A percentile compares a stretch with the other conserved stretches of the same genome.
Evolutionary conservation across 1,284 basidiomycete genomes (phyloP).

Genomic region (Meira nashicola): DNA sequence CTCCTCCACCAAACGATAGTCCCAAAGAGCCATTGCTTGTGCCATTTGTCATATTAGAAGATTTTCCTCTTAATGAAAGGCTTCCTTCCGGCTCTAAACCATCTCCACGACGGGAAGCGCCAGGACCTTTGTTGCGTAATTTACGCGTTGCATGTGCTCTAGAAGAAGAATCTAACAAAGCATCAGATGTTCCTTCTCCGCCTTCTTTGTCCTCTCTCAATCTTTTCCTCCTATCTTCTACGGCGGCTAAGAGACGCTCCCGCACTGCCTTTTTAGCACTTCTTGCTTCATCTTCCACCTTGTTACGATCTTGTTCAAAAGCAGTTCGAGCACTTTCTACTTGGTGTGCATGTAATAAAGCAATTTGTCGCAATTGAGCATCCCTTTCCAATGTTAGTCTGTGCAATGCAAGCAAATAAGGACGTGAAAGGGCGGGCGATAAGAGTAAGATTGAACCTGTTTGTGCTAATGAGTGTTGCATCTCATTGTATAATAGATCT

Average conservation of each 20-base stretch:
- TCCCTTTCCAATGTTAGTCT: slow-evolving; percentile 39
- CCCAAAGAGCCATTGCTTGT: background rate
- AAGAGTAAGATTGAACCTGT: slow-evolving; percentile 42
- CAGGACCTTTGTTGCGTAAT: slow-evolving; percentile 43
- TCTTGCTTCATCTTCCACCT: slow-evolving; percentile 18
- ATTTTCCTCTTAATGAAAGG: background rate
- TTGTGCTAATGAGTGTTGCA: slow-evolving; percentile 36
- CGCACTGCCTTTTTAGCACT: slow-evolving; percentile 24
- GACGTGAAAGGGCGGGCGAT: slow-evolving; percentile 36
- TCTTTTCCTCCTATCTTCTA: slow-evolving; percentile 45
- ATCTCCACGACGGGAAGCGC: slow-evolving; percentile 7
- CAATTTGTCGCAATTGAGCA: slow-evolving; percentile 34
- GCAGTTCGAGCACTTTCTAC: slow-evolving; percentile 34
- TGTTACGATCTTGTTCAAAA: slow-evolving; percentile 14
- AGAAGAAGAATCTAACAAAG: slow-evolving; percentile 37
- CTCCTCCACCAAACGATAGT: background rate
- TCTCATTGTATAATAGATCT: slow-evolving; percentile 44
- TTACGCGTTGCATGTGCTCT: slow-evolving; percentile 50
- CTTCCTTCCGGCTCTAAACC: slow-evolving; percentile 4
- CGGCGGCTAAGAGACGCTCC: slow-evolving; percentile 44
- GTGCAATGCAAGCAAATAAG: slow-evolving; percentile 42
- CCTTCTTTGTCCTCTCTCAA: slow-evolving; percentile 49
- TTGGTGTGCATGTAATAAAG: slow-evolving; percentile 44
- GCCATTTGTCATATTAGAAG: background rate
- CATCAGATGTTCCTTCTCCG: slow-evolving; percentile 42